Conservation (phyloP, 2,329 filamentous ascomycete genomes). For the Fusarium verticillioides region DNA sequence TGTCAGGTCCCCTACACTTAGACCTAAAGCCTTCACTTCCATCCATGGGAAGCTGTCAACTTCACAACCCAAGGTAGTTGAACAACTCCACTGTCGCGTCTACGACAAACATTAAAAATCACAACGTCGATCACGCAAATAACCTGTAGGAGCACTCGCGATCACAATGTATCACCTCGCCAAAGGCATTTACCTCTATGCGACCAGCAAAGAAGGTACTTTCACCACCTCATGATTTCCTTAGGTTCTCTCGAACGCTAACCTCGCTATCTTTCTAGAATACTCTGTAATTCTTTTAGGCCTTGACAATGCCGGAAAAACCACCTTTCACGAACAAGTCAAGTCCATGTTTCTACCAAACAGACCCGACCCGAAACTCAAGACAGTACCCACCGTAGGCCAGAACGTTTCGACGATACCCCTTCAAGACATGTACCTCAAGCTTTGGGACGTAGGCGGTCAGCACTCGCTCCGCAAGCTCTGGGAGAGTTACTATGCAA, state of each 20-base stretch:
- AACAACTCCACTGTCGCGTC: constrained; percentile 4
- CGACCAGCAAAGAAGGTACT: constrained; percentile 93
- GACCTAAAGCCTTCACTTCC: not conserved
- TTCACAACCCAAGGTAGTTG: not conserved
- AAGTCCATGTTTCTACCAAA: constrained; percentile 83
- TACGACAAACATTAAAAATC: not conserved
- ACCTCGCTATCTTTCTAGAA: constrained; percentile 63
- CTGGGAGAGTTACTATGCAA: constrained; percentile 96
- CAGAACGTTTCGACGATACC: constrained; percentile 95
- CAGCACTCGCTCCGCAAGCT: constrained; percentile 88
- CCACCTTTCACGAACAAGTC: constrained; percentile 96
- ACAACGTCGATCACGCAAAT: not conserved
- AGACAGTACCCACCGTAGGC: constrained; percentile 95
- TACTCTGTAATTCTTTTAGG: constrained; percentile 97
- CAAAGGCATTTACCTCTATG: constrained; percentile 93
- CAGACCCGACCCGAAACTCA: constrained; percentile 72
- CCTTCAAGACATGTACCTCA: constrained; percentile 94
- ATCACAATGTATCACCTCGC: constrained; percentile 89
- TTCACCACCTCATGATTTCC: constrained; percentile 33
- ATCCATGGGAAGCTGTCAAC: not conserved
- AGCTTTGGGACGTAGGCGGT: constrained; percentile 98
- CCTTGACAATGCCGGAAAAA: constrained; percentile 98
- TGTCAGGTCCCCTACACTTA: not conserved
- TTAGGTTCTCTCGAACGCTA: constrained; percentile 7
- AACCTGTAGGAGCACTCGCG: not conserved